These are phyloP conservation scores for Kernera saxatilis DNA, from an alignment of 345 rosid species.

Conservation along the genomic window DNA sequence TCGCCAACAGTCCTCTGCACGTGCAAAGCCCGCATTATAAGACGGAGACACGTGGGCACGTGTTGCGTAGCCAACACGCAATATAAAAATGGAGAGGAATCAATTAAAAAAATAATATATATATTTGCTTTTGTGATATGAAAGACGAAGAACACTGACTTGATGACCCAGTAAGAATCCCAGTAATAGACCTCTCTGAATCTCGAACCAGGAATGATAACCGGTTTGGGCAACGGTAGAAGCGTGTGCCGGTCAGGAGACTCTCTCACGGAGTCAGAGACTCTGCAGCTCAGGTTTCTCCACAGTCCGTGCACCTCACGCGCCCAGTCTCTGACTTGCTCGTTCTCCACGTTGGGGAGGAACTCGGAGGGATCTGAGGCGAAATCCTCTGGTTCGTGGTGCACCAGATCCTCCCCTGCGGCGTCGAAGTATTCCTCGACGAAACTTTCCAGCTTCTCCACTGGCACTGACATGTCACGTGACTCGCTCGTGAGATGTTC, in stretches of 20 bases:
- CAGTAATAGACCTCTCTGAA: conserved; percentile 89
- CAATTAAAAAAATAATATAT: not conserved
- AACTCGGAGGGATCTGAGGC: conserved; percentile 56
- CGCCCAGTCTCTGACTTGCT: conserved; percentile 70
- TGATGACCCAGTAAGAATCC: conserved; percentile 96
- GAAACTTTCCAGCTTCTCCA: conserved; percentile 29
- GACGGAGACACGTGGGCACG: not conserved
- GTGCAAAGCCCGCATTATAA: not conserved
- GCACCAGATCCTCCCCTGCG: conserved; percentile 55
- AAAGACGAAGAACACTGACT: conserved; percentile 34
- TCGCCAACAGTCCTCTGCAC: conserved; percentile 79
- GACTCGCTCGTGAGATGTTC: conserved; percentile 37
- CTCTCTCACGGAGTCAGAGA: conserved; percentile 45
- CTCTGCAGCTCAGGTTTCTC: conserved; percentile 60
- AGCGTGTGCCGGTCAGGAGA: conserved; percentile 64
- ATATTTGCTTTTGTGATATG: not conserved
- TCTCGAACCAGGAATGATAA: conserved; percentile 76
- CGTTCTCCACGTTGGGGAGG: conserved; percentile 62
- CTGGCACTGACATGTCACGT: conserved; percentile 30
- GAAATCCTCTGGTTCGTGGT: conserved; percentile 55
- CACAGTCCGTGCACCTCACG: conserved; percentile 73
- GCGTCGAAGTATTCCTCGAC: conserved; percentile 34
- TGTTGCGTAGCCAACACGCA: conserved; percentile 18
- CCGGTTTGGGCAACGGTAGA: conserved; percentile 65
- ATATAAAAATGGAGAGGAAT: not conserved